Conservation (phyloP, 2,329 filamentous ascomycete species). For the Podosphaera aphanis region DNA sequence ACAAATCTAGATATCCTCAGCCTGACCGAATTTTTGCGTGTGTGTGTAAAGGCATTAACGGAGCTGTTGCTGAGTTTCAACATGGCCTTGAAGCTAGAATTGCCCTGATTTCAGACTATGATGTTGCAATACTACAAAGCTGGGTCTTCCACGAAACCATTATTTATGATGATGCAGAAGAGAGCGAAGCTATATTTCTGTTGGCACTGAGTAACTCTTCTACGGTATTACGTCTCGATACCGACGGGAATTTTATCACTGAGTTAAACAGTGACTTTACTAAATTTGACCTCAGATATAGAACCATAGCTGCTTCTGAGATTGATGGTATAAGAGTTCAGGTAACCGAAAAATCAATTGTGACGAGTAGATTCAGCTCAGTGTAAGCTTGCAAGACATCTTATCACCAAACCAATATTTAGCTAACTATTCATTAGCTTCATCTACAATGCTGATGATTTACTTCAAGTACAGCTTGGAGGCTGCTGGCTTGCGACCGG, state of each 20-base stretch:
- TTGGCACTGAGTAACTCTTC: conserved; percentile 13
- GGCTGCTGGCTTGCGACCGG: conserved; percentile 3
- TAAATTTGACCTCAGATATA: conserved; percentile 27
- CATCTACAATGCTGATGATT: conserved; percentile 1
- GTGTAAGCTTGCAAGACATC: conserved; percentile 6
- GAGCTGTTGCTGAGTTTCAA: conserved; percentile 43
- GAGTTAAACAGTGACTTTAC: conserved; percentile 21
- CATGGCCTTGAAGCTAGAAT: conserved; percentile 47
- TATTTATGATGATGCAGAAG: conserved; percentile 3
- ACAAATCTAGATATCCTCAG: conserved; percentile 10
- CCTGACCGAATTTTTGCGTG: conserved; percentile 42
- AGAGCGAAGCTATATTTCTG: conserved; percentile 10
- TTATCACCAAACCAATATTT: background rate
- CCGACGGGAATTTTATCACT: conserved; percentile 23
- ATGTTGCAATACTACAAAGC: conserved; percentile 24
- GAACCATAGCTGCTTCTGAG: conserved; percentile 25
- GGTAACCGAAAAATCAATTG: conserved; percentile 24
- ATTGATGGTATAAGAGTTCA: conserved; percentile 23
- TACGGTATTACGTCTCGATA: conserved; percentile 22
- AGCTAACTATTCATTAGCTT: conserved; percentile 2
- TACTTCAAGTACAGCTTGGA: conserved; percentile 3
- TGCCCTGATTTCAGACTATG: conserved; percentile 30
- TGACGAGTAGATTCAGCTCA: conserved; percentile 4
- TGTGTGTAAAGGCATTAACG: conserved; percentile 36
- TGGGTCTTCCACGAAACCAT: conserved; percentile 24